These are phyloP conservation scores for Camillea tinctor DNA, from an alignment of 2,329 filamentous ascomycete species.

Conservation along the genomic window DNA sequence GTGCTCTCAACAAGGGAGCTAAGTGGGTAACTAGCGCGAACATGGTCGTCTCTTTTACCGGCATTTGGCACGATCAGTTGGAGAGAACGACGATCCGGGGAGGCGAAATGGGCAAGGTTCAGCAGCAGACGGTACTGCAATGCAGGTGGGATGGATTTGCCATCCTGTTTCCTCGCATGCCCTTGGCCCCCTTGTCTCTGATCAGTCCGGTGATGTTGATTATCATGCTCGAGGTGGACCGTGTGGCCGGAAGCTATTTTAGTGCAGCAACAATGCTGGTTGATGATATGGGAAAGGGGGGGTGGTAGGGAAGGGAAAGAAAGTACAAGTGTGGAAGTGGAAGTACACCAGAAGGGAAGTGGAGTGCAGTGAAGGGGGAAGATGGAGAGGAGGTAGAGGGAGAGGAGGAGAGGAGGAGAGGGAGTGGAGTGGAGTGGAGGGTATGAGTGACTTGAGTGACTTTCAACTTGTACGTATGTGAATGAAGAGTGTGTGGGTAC, in stretches of 20 bases:
- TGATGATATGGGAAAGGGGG: no score
- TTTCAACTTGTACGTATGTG: no score
- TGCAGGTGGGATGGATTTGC: constrained; percentile 9
- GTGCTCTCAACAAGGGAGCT: constrained; percentile 3
- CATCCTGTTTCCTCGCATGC: constrained; percentile 1
- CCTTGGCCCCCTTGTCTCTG: not conserved
- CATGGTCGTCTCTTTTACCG: constrained; percentile 9
- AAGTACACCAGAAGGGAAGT: no score
- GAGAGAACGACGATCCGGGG: constrained; percentile 13
- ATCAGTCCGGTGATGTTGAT: not conserved
- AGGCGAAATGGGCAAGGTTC: constrained; percentile 6
- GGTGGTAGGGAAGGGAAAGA: no score
- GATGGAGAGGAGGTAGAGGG: no score
- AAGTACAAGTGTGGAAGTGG: no score
- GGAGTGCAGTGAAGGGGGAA: no score
- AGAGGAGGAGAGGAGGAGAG: no score
- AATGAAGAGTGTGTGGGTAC: constrained; percentile 6
- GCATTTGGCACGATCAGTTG: constrained; percentile 20
- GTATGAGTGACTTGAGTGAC: not conserved
- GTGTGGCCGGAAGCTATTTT: not conserved
- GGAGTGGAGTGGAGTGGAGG: no score
- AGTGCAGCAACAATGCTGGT: not conserved
- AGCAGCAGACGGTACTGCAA: constrained; percentile 5
- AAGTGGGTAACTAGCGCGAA: not conserved
- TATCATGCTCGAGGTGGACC: not conserved